Base-by-base conservation (phyloP, 2,329 filamentous ascomycete species). In the Aspergillus sp. region DNA sequence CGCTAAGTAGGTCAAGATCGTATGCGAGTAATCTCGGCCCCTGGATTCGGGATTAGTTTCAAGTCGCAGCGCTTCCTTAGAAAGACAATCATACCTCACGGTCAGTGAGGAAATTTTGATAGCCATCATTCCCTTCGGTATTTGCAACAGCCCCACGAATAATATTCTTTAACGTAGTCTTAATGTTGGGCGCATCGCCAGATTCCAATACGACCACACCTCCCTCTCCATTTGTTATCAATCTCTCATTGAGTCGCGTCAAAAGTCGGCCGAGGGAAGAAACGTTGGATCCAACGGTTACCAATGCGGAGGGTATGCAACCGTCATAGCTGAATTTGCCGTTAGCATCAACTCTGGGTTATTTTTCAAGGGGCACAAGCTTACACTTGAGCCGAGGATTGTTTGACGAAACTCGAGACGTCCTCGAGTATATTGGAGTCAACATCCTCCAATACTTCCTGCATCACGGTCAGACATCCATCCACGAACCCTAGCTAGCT, bases 81-180 rank as follows among this genome's bases (percentile, higher is more conserved):
- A 20, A 17, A 5, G 13, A 5, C n/a, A 53, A 44, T 41, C 60
- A 32, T 58, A 72, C 69, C 49, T 67, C 60, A 54, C 66, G 64
- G 44, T 70, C 63, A 17, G 61, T 64, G 19, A 72, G 53, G 37
- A 70, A 67, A 6, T 53, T 61, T 41, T 67, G 66, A 46, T 72
- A 72, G 1, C 59, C 63, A 49, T 70, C 64, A 49, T 65, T 64
- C 5, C 65, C 67, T 44, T 67, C 64, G 0, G 61, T 63, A 39
- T 67, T 66, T 27, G 63, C 65, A 19, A 74, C 65, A 4, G 67
- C 66, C 37, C 58, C 56, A 51, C 71, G 66, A 43, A 74, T 75
- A 30, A 75, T 67, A 47, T 67, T 71, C 50, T 74, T 75, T 53
- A 76, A 51, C 7, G 66, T 65, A 27, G 65, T 70, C 49, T 75